These are phyloP conservation scores for Colletotrichum spaethianum DNA, from an alignment of 2,329 filamentous ascomycete genomes.

Conservation along the genomic window DNA sequence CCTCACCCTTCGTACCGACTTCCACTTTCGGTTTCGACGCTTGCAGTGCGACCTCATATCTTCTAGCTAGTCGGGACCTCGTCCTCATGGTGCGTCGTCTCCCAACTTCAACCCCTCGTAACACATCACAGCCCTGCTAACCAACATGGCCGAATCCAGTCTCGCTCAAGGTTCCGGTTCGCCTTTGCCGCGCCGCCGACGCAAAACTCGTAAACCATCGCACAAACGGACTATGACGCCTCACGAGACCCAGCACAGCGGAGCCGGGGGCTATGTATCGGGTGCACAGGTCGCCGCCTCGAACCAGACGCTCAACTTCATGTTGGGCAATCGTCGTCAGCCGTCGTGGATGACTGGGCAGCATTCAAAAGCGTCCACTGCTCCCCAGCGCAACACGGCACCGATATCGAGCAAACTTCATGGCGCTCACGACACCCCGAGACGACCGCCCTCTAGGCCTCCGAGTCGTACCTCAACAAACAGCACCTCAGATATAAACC, in stretches of 20 bases:
- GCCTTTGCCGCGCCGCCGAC: slow-evolving; percentile 24
- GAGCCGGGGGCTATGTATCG: slow-evolving; percentile 19
- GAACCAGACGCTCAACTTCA: slow-evolving; percentile 58
- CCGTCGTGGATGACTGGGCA: slow-evolving; percentile 50
- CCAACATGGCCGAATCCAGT: slow-evolving; percentile 28
- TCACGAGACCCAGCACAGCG: slow-evolving; percentile 21
- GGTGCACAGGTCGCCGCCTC: slow-evolving; percentile 53
- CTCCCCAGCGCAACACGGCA: background rate
- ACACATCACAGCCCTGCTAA: slow-evolving; percentile 14
- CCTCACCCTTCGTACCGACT: background rate
- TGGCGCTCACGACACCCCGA: background rate
- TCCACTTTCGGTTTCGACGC: background rate
- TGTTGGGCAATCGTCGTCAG: slow-evolving; percentile 54
- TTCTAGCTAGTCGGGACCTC: slow-evolving; percentile 16
- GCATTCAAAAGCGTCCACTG: background rate
- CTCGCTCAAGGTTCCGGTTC: slow-evolving; percentile 32
- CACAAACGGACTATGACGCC: slow-evolving; percentile 17
- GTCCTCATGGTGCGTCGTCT: slow-evolving; percentile 38
- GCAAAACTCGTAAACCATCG: slow-evolving; percentile 29
- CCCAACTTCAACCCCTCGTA: background rate
- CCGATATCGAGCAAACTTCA: slow-evolving; percentile 4
- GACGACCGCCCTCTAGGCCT: background rate
- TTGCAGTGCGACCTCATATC: background rate
- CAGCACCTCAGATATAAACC: background rate
- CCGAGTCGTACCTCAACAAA: background rate